Percentiles rank a stretch among this genome's conserved stretches.
Conservation (phyloP, 2,329 filamentous ascomycete genomes). For the Periconia sp. region DNA sequence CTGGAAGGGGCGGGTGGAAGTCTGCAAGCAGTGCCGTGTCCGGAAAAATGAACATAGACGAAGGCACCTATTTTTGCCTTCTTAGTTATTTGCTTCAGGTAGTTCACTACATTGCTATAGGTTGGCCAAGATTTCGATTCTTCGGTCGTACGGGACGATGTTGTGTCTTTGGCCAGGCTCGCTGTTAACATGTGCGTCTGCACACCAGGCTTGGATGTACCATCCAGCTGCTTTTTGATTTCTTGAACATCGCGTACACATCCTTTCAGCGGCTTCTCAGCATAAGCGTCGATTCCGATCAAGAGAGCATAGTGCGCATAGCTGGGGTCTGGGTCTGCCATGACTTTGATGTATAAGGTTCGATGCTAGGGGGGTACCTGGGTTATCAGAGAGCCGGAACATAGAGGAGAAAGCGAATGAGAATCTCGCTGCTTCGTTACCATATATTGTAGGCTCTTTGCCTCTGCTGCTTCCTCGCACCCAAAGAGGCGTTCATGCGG, state of each 20-base stretch:
- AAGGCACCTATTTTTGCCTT: neutral
- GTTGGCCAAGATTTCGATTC: neutral
- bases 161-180: neutral
- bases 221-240: neutral
- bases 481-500: no score
- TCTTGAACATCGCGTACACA: neutral
- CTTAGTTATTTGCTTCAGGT: neutral
- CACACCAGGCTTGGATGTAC: neutral
- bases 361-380: neutral
- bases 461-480: no score
- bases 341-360: neutral
- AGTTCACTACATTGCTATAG: neutral
- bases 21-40: neutral
- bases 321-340: neutral
- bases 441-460: no score
- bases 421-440: no score
- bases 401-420: no score
- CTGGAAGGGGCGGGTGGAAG: neutral
- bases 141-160: neutral
- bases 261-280: neutral
- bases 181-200: neutral
- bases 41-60: neutral
- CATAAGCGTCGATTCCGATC: neutral
- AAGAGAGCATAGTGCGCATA: neutral
- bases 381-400: no score